Conservation (phyloP, 352 stramenopile species). For the Pythium apleroticum region DNA sequence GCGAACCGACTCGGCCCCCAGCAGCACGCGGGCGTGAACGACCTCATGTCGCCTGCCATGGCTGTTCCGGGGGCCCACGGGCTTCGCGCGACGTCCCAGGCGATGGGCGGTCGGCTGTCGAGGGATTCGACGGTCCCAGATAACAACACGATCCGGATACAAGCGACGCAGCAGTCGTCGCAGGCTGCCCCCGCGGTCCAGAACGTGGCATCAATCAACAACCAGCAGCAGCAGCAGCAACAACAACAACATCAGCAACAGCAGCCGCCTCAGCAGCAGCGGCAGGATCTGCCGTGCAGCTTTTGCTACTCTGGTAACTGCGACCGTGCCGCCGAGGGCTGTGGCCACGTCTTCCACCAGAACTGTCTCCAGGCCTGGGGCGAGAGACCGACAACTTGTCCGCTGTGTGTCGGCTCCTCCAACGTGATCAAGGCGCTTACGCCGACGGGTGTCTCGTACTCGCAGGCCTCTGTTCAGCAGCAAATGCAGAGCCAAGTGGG, state of each 20-base stretch:
- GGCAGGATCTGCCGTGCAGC: slow-evolving; percentile 28
- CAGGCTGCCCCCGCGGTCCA: neutral
- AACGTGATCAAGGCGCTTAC: slow-evolving; percentile 23
- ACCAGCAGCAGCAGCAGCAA: slow-evolving; percentile 12
- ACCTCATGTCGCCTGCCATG: slow-evolving; percentile 26
- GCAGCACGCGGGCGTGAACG: neutral
- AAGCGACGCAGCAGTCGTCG: neutral
- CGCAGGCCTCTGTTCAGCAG: slow-evolving; percentile 17
- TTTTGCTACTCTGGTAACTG: slow-evolving; percentile 27
- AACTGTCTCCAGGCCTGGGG: slow-evolving; percentile 69
- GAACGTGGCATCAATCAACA: neutral
- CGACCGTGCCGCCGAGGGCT: slow-evolving; percentile 53
- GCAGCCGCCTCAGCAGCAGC: slow-evolving; percentile 22
- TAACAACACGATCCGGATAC: slow-evolving; percentile 13
- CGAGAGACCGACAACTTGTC: slow-evolving; percentile 38
- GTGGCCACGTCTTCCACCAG: slow-evolving; percentile 71
- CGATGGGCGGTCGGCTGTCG: slow-evolving; percentile 7
- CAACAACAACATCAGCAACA: slow-evolving; percentile 12
- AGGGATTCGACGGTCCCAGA: neutral
- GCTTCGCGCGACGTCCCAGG: slow-evolving; percentile 10
- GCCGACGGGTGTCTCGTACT: slow-evolving; percentile 30
- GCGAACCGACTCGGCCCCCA: slow-evolving; percentile 8
- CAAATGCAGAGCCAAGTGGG: slow-evolving; percentile 18
- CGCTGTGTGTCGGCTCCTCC: slow-evolving; percentile 18
- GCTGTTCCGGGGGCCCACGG: slow-evolving; percentile 1